A percentile compares a stretch with the other conserved stretches of the same genome.
These are phyloP conservation scores for Tulasnella sp. DNA, from an alignment of 768 basidiomycete species.

Conservation along the genomic window DNA sequence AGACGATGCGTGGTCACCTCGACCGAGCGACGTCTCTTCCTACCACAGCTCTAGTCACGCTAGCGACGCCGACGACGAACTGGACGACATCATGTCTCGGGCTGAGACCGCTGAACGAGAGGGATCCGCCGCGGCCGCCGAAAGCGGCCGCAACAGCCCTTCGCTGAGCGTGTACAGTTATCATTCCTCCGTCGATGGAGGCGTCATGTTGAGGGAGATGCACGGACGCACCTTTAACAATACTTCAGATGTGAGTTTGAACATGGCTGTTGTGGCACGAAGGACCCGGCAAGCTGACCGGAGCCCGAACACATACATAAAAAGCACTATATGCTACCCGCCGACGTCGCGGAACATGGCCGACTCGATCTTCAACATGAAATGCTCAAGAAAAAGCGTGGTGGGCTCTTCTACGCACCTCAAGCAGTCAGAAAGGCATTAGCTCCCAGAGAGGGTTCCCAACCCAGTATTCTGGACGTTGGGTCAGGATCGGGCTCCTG, in stretches of 20 bases:
- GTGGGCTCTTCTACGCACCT: slow-evolving; percentile 42
- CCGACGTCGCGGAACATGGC: slow-evolving; percentile 41
- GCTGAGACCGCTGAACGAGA: background rate
- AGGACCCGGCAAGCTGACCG: too few species aligned
- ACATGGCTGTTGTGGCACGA: too few species aligned
- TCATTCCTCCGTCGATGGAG: background rate
- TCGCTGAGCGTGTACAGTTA: background rate
- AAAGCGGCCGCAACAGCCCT: background rate
- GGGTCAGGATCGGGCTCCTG: slow-evolving; percentile 14
- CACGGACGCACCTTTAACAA: background rate
- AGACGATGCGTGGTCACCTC: background rate
- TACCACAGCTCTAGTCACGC: background rate
- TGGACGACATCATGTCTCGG: background rate
- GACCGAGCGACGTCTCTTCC: background rate
- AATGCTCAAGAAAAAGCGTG: slow-evolving; percentile 42
- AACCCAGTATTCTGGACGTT: background rate
- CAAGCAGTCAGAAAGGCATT: slow-evolving; percentile 6
- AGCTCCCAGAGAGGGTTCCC: background rate
- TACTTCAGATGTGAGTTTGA: background rate
- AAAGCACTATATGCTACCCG: background rate
- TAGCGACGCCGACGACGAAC: slow-evolving; percentile 3
- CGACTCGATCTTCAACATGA: slow-evolving; percentile 45
- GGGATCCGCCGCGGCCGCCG: background rate
- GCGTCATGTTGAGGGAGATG: background rate
- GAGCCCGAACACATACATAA: too few species aligned